These are phyloP conservation scores for Monilinia laxa DNA, from an alignment of 2,329 filamentous ascomycete species.

Conservation along the genomic window DNA sequence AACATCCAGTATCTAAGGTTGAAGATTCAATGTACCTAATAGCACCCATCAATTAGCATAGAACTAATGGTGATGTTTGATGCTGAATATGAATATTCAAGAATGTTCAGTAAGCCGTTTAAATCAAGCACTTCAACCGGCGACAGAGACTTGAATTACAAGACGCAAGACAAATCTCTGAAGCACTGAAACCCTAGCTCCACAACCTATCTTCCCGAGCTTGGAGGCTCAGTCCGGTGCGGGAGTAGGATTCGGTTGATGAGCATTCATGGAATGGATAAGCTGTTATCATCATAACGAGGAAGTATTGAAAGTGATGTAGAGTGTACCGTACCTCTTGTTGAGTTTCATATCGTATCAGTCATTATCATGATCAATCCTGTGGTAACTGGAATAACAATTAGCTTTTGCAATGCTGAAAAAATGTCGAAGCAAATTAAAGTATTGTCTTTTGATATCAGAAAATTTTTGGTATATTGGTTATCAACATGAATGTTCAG, in stretches of 20 bases:
- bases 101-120: constrained; percentile 43
- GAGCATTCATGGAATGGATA: constrained; percentile 75
- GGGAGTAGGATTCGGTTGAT: constrained; percentile 70
- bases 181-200: constrained; percentile 67
- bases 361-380: neutral
- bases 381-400: constrained; percentile 5
- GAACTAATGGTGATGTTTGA: constrained; percentile 15
- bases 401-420: constrained; percentile 15
- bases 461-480: constrained; percentile 62
- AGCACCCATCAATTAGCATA: constrained; percentile 18
- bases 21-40: constrained; percentile 11
- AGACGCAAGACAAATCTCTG: constrained; percentile 56
- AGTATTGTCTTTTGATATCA: constrained; percentile 27
- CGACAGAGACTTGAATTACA: constrained; percentile 49
- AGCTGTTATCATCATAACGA: constrained; percentile 61
- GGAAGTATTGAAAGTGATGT: constrained; percentile 19
- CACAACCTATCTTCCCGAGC: constrained; percentile 70
- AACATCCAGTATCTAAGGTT: neutral
- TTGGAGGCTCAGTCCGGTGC: constrained; percentile 57
- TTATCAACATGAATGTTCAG: constrained; percentile 66
- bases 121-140: constrained; percentile 65
- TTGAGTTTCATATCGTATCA: neutral
- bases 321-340: constrained; percentile 30
- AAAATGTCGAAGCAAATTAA: constrained; percentile 8
- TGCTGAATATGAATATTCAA: constrained; percentile 6